Evolutionary conservation across 352 stramenopile genomes (phyloP).

Genomic region (Sclerospora graminicola): DNA sequence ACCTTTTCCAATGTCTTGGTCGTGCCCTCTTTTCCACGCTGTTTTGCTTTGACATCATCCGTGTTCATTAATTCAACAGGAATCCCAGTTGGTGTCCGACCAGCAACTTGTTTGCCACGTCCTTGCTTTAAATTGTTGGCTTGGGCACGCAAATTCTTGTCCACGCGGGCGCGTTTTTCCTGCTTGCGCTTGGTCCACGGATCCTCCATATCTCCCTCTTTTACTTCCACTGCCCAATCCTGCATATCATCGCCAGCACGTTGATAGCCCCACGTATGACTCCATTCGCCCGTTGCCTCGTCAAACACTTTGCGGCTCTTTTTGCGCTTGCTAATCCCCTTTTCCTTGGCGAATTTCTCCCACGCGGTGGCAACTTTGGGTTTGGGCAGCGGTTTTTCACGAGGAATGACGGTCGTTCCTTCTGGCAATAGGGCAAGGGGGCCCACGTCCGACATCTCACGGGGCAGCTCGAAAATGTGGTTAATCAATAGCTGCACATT

Average conservation of each 20-base stretch:
- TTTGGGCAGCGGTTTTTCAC: slow-evolving; percentile 86
- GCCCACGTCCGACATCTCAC: slow-evolving; percentile 89
- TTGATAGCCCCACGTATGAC: slow-evolving; percentile 90
- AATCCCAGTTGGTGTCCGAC: slow-evolving; percentile 67
- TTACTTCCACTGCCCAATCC: slow-evolving; percentile 93
- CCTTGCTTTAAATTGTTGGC: slow-evolving; percentile 65
- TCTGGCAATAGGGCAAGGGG: slow-evolving; percentile 77
- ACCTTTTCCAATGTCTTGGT: slow-evolving; percentile 83
- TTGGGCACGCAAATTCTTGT: slow-evolving; percentile 89
- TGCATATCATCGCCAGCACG: slow-evolving; percentile 74
- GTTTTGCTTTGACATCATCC: slow-evolving; percentile 55
- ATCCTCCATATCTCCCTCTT: slow-evolving; percentile 87
- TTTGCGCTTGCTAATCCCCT: slow-evolving; percentile 97
- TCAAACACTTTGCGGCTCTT: slow-evolving; percentile 95
- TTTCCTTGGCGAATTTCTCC: slow-evolving; percentile 97
- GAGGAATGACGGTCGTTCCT: slow-evolving; percentile 59
- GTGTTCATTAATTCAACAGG: slow-evolving; percentile 86
- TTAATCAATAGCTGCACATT: slow-evolving; percentile 92
- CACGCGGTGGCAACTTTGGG: slow-evolving; percentile 96
- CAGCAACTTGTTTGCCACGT: slow-evolving; percentile 45
- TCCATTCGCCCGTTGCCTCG: slow-evolving; percentile 90
- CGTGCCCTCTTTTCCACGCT: slow-evolving; percentile 87
- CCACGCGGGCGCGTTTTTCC: slow-evolving; percentile 84
- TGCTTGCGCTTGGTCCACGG: slow-evolving; percentile 91
- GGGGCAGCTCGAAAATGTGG: slow-evolving; percentile 87